Evolutionary conservation across 208 protist genomes (phyloP).

Genomic region (Acanthamoeba culbertsoni): DNA sequence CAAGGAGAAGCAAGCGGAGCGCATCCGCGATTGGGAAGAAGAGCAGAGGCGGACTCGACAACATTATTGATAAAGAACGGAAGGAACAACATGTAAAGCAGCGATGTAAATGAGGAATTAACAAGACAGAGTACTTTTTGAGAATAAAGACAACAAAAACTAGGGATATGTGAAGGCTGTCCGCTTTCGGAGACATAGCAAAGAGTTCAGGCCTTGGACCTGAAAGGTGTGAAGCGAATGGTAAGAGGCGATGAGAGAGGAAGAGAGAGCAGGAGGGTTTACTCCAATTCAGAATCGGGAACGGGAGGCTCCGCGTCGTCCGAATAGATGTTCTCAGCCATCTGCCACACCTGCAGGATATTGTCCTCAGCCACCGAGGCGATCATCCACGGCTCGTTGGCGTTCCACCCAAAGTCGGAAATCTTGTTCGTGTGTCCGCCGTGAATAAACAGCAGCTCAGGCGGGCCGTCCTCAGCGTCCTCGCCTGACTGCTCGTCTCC

Average conservation of each 20-base stretch:
- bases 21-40: background rate
- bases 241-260: background rate
- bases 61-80: background rate
- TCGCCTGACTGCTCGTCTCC: slow-evolving; percentile 88
- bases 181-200: too few relatives aligned
- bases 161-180: too few relatives aligned
- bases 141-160: too few relatives aligned
- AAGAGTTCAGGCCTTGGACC: too few relatives aligned
- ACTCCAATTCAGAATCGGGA: background rate
- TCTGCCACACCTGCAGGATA: slow-evolving; percentile 95
- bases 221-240: background rate
- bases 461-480: slow-evolving; percentile 90
- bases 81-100: background rate
- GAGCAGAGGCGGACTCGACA: background rate
- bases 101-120: background rate
- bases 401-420: slow-evolving; percentile 92
- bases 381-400: slow-evolving; percentile 91
- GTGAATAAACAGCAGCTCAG: slow-evolving; percentile 94
- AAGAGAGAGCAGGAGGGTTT: background rate
- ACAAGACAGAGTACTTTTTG: too few relatives aligned
- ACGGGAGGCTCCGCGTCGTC: slow-evolving; percentile 61
- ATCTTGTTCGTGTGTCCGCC: slow-evolving; percentile 94
- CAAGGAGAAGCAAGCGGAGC: background rate
- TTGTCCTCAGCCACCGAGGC: slow-evolving; percentile 94
- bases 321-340: slow-evolving; percentile 83